Evolutionary conservation across 768 basidiomycete species (phyloP).

Genomic region (Dioszegia crocea): DNA sequence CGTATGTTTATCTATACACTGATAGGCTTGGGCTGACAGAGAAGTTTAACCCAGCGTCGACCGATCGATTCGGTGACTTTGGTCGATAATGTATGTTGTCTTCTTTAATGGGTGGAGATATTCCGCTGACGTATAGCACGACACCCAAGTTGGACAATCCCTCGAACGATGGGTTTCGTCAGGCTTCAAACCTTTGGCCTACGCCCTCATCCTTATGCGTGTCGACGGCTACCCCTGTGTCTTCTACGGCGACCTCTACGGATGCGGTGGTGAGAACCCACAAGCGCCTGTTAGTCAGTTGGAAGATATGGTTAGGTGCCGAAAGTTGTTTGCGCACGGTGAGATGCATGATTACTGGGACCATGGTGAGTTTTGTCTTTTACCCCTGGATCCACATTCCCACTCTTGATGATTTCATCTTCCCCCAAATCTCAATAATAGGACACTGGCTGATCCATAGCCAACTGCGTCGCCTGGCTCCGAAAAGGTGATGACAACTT

Average conservation of each 20-base stretch:
- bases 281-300: constrained; percentile 51
- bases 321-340: constrained; percentile 50
- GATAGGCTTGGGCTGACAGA: background rate
- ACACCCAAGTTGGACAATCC: constrained; percentile 51
- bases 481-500: constrained; percentile 51
- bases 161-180: constrained; percentile 51
- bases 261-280: constrained; percentile 50
- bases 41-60: constrained; percentile 58
- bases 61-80: constrained; percentile 70
- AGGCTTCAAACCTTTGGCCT: constrained; percentile 52
- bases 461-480: constrained; percentile 53
- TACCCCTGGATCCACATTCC: no score
- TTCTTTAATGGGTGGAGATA: background rate
- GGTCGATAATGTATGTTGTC: constrained; percentile 41
- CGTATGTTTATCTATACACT: constrained; percentile 34
- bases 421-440: no score
- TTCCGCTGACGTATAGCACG: constrained; percentile 36
- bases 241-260: constrained; percentile 52
- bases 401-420: no score
- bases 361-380: constrained; percentile 38
- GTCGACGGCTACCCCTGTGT: constrained; percentile 52
- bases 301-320: constrained; percentile 47
- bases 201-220: constrained; percentile 52
- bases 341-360: constrained; percentile 51
- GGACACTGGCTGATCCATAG: no score